Evolutionary conservation across 495 filamentous ascomycete species (phyloP).

Genomic region (Massariosphaeria phaeospora): DNA sequence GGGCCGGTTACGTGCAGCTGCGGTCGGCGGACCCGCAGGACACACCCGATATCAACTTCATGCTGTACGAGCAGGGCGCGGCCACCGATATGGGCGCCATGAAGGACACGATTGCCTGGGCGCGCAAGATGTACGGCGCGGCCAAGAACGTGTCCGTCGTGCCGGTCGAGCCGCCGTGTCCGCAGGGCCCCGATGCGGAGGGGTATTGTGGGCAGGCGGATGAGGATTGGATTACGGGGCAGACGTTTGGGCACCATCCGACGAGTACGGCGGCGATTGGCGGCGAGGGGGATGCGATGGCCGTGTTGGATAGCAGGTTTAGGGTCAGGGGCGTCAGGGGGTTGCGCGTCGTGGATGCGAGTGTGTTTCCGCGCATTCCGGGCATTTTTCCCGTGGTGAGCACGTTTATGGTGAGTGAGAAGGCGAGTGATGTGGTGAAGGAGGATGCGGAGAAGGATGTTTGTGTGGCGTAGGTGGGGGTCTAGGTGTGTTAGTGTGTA

Average conservation of each 20-base stretch:
- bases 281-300: conserved; percentile 44
- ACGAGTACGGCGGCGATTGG: conserved; percentile 25
- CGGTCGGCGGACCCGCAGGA: conserved; percentile 20
- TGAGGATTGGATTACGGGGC: conserved; percentile 25
- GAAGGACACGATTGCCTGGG: conserved; percentile 27
- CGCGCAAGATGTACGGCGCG: conserved; percentile 10
- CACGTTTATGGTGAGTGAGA: conserved; percentile 27
- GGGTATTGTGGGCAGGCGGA: conserved; percentile 21
- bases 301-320: conserved; percentile 31
- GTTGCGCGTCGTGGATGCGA: conserved; percentile 29
- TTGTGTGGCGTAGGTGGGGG: conserved; percentile 2
- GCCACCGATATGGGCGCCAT: conserved; percentile 19
- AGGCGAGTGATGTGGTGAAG: conserved; percentile 26
- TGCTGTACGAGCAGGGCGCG: conserved; percentile 16
- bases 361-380: conserved; percentile 23
- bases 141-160: conserved; percentile 9
- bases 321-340: conserved; percentile 27
- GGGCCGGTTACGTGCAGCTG: conserved; percentile 18
- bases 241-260: conserved; percentile 32
- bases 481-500: too few relatives aligned
- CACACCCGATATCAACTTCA: conserved; percentile 27
- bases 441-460: conserved; percentile 28
- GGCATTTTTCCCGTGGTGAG: conserved; percentile 27
- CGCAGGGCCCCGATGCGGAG: conserved; percentile 11
- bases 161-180: conserved; percentile 20